A percentile compares a stretch with the other conserved stretches of the same genome.
These are phyloP conservation scores for Schizochytrium sp. DNA, from an alignment of 108 stramenopile species.

Conservation along the genomic window DNA sequence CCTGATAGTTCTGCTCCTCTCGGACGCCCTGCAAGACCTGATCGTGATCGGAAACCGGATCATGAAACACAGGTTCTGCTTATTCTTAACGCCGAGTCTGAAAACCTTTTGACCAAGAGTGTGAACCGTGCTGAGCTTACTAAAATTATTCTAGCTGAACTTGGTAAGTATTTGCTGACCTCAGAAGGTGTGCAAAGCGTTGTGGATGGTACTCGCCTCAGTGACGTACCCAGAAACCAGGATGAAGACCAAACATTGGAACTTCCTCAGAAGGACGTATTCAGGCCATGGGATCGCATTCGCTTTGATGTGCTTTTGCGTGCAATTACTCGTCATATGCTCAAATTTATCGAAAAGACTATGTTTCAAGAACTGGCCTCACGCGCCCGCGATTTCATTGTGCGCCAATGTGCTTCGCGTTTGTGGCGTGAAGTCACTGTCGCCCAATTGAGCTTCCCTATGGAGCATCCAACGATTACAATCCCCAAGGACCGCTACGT, in stretches of 20 bases:
- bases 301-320: slow-evolving; percentile 3
- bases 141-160: background rate
- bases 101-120: slow-evolving; percentile 43
- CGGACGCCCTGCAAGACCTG: background rate
- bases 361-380: background rate
- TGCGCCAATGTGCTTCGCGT: background rate
- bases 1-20: background rate
- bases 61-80: background rate
- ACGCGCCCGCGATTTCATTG: slow-evolving; percentile 12
- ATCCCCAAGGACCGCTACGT: slow-evolving; percentile 33
- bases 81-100: slow-evolving; percentile 26
- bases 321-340: slow-evolving; percentile 1
- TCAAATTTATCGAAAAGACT: slow-evolving; percentile 23
- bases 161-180: slow-evolving; percentile 10
- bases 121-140: slow-evolving; percentile 46
- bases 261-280: slow-evolving; percentile 22
- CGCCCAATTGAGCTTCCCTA: slow-evolving; percentile 27
- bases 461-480: background rate
- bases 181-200: slow-evolving; percentile 25
- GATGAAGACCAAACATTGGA: background rate
- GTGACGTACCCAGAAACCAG: background rate
- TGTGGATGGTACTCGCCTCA: background rate
- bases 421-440: slow-evolving; percentile 10
- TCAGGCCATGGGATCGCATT: slow-evolving; percentile 38
- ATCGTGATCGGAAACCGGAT: background rate